Conservation (phyloP, 2,329 filamentous ascomycete genomes). For the Madurella fahalii region DNA sequence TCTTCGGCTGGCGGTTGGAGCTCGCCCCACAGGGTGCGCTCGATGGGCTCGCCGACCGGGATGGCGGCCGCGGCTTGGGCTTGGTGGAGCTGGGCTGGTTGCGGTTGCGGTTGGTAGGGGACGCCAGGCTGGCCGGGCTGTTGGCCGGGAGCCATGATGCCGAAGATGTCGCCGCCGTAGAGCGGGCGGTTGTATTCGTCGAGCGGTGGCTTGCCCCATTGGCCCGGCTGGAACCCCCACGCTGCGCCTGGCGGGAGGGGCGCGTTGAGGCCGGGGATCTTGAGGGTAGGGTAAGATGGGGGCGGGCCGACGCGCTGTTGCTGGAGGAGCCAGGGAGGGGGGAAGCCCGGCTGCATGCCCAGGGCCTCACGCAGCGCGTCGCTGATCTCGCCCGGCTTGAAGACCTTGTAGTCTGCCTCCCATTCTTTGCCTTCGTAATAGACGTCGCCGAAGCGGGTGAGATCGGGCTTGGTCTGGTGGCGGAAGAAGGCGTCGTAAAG, state of each 20-base stretch:
- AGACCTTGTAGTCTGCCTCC: conserved; percentile 87
- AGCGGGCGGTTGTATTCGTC: conserved; percentile 89
- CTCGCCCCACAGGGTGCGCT: conserved; percentile 88
- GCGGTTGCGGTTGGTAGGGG: conserved; percentile 18
- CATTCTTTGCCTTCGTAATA: conserved; percentile 99
- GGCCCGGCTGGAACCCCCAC: conserved; percentile 94
- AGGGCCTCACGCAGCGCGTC: conserved; percentile 88
- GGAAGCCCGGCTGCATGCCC: conserved; percentile 87
- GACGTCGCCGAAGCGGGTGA: conserved; percentile 96
- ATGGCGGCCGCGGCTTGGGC: conserved; percentile 28
- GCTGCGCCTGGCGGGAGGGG: conserved; percentile 82
- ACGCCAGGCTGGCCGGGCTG: conserved; percentile 27
- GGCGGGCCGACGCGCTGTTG: conserved; percentile 92
- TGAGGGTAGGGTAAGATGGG: conserved; percentile 90
- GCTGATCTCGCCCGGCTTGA: conserved; percentile 84
- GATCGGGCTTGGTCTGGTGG: conserved; percentile 90
- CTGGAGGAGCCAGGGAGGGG: conserved; percentile 95
- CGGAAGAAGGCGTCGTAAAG: conserved; percentile 98
- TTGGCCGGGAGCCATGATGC: conserved; percentile 50
- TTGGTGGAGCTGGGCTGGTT: conserved; percentile 17
- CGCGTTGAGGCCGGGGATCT: conserved; percentile 90
- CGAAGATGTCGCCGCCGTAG: conserved; percentile 93
- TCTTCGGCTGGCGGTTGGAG: conserved; percentile 76
- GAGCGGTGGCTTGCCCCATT: conserved; percentile 92
- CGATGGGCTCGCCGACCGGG: conserved; percentile 68